Evolutionary conservation across 1,284 basidiomycete genomes (phyloP).

Genomic region (Cryptococcus maquisensis): DNA sequence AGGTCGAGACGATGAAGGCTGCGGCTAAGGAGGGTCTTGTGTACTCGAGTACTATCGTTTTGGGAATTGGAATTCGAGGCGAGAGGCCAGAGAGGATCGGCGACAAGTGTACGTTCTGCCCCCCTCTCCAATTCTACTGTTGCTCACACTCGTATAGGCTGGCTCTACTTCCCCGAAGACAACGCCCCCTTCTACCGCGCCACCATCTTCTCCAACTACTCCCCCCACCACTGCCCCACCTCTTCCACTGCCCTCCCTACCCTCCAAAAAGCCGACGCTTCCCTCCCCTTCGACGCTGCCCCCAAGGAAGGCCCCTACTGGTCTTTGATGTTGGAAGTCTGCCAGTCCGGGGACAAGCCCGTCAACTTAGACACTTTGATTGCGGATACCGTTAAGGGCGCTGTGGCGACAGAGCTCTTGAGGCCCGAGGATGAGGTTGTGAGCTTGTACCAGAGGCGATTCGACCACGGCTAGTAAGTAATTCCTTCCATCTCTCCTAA

Average conservation of each 20-base stretch:
- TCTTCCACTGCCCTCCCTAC: conserved; percentile 49
- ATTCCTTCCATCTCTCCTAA: neutral
- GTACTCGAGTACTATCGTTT: conserved; percentile 54
- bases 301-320: conserved; percentile 51
- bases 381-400: conserved; percentile 53
- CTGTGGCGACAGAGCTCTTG: conserved; percentile 52
- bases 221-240: conserved; percentile 53
- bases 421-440: conserved; percentile 54
- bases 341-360: conserved; percentile 53
- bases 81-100: conserved; percentile 52
- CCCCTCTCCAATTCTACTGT: neutral
- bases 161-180: conserved; percentile 52
- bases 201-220: conserved; percentile 57
- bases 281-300: conserved; percentile 42
- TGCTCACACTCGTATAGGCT: conserved; percentile 14
- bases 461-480: conserved; percentile 46
- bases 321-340: conserved; percentile 55
- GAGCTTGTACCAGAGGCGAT: conserved; percentile 53
- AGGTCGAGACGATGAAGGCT: conserved; percentile 40
- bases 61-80: conserved; percentile 55
- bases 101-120: conserved; percentile 50
- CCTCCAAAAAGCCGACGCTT: conserved; percentile 52
- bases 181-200: conserved; percentile 56
- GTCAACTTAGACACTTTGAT: conserved; percentile 52
- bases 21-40: conserved; percentile 49